Base-by-base conservation (phyloP, 768 basidiomycete species). In the Butyriboletus loyo region DNA sequence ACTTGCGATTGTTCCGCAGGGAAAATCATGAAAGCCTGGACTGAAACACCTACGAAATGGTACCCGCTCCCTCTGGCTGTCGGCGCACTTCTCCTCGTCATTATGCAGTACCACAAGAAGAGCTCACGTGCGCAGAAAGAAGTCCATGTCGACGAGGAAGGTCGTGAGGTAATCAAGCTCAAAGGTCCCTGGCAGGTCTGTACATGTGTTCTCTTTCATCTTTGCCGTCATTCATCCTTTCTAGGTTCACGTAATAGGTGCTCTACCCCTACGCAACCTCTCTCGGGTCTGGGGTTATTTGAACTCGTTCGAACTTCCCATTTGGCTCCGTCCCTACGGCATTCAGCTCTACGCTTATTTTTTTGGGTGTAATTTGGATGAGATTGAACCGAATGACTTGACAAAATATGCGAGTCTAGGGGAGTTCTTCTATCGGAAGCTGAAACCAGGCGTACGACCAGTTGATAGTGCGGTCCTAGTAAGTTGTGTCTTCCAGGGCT, bases 281-380 rank as follows among this genome's bases (percentile, higher is more conserved):
- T 98, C 96, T n/a, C 87, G 95, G 2, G 71, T 98, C 6, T 98
- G 96, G 94, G 97, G 97, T 7, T 95, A 94, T 70, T 63, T 98
- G 55, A 99, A 98, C 74, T 89, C 89, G 2, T 78, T 95, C 56
- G 88, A 93, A 61, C 82, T 99, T 6, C 97, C 97, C 28, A 77
- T 95, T 54, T 99, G 94, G 95, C 80, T 93, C 72, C 80, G 97
- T n/a, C 94, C 94, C 4, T 83, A 84, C 65, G 91, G 95, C 34
- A 84, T 94, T 75, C 82, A 83, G 52, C 63, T 95, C 43, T 99
- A 98, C 66, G 82, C 92, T 17, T 82, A 75, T 61, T 77, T 84
- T n/a, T 99, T 99, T 63, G 92, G 92, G 24, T 97, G 94, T 75
- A 87, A 98, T 75, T 78, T 99, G 54, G 84, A 91, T 53, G 97